A percentile compares a stretch with the other conserved stretches of the same genome.
These are phyloP conservation scores for Solanum lycopersicoides DNA, from an alignment of 257 asterid genomes.

Conservation along the genomic window DNA sequence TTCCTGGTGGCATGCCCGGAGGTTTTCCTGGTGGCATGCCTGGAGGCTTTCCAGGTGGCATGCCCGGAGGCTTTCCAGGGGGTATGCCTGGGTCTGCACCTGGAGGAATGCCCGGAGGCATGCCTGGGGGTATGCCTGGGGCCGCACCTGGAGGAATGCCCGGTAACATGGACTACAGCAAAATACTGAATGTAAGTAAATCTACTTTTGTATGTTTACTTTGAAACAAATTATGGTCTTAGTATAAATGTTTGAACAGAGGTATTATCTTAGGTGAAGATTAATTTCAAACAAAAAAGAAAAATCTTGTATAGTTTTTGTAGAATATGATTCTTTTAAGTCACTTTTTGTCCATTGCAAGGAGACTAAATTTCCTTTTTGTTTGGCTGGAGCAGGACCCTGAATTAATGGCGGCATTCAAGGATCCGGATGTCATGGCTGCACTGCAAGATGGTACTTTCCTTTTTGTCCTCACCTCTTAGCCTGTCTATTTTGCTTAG, in stretches of 20 bases:
- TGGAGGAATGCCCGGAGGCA: conserved; percentile 16
- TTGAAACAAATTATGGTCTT: background rate
- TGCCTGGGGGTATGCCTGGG: background rate
- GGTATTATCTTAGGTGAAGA: background rate
- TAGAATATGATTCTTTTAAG: background rate
- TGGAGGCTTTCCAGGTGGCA: conserved; percentile 26
- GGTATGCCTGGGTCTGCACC: background rate
- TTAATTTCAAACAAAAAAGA: background rate
- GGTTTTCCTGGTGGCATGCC: conserved; percentile 59
- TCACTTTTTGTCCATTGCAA: background rate
- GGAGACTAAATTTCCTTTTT: background rate
- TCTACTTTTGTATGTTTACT: background rate
- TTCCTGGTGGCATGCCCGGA: background rate
- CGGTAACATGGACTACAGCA: conserved; percentile 63
- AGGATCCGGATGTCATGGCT: conserved; percentile 95
- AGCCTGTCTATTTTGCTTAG: background rate
- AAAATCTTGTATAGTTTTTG: background rate
- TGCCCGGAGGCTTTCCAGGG: conserved; percentile 26
- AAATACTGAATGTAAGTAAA: conserved; percentile 64
- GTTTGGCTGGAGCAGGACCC: conserved; percentile 65
- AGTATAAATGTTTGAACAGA: background rate
- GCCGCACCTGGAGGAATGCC: conserved; percentile 14
- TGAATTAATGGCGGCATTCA: conserved; percentile 94
- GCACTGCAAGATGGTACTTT: conserved; percentile 95
- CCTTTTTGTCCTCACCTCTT: background rate